These are phyloP conservation scores for Colletotrichum navitas DNA, from an alignment of 2,329 filamentous ascomycete species.

Conservation along the genomic window DNA sequence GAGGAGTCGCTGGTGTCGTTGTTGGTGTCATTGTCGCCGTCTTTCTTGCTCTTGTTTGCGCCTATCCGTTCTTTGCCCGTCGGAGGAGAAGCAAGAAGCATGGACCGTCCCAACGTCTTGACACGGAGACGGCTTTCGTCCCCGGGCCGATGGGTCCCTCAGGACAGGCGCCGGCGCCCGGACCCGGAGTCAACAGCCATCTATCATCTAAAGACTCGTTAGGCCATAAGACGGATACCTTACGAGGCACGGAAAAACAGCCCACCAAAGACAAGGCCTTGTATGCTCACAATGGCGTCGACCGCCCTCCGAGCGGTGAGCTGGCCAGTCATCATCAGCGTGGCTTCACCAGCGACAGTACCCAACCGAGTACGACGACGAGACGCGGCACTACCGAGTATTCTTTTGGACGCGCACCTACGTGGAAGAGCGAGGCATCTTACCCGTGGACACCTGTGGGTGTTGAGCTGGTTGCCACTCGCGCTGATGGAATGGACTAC, in stretches of 20 bases:
- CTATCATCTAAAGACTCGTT: constrained; percentile 33
- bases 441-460: constrained; percentile 37
- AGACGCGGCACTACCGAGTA: constrained; percentile 36
- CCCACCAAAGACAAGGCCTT: constrained; percentile 30
- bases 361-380: constrained; percentile 28
- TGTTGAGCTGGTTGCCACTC: constrained; percentile 40
- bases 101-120: constrained; percentile 43
- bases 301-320: constrained; percentile 18
- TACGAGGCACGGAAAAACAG: constrained; percentile 26
- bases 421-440: constrained; percentile 41
- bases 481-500: constrained; percentile 42
- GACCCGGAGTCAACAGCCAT: constrained; percentile 28
- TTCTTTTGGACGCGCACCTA: constrained; percentile 33
- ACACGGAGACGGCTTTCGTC: constrained; percentile 50
- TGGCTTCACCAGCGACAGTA: constrained; percentile 25
- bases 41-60: constrained; percentile 52
- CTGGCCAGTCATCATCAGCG: constrained; percentile 29
- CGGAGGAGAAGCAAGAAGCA: constrained; percentile 48
- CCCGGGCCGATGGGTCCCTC: constrained; percentile 47
- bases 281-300: constrained; percentile 30
- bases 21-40: constrained; percentile 51
- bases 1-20: constrained; percentile 54
- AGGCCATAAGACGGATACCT: constrained; percentile 27
- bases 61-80: constrained; percentile 56
- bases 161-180: constrained; percentile 46